Base-by-base conservation (phyloP, 2,329 filamentous ascomycete species). In the Penicillium sp. region DNA sequence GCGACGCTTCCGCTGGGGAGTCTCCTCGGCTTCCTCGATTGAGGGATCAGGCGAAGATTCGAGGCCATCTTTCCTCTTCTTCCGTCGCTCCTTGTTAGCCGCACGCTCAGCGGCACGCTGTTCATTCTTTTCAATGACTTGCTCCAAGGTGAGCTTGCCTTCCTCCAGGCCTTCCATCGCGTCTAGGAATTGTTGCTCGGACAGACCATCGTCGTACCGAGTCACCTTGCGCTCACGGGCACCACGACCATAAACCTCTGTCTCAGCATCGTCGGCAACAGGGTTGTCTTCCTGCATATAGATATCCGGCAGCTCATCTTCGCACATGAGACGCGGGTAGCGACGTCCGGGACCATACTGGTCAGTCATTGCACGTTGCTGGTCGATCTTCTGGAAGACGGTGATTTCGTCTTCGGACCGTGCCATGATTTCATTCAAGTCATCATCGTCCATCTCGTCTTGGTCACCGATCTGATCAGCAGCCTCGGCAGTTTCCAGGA, bases 131-230 rank as follows among this genome's bases (percentile, higher is more conserved):
- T 85, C 85, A 25, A 93, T 89, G 2, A 92, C 92, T 37, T 87
- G 89, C 60, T 96, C 92, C 18, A 95, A 88, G 0, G 80, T 82
- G 60, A 39, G 41, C 14, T 36, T 31, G n/a, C 42, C 41, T 17
- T 98, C 92, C 1, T 98, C 92, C 34, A 95, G 89, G 44, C 94
- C 90, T 60, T 98, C 92, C 20, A 98, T 90, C 37, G 92, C 92
- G 72, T 95, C 90, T 35, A 96, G 77, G 92, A 92, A 98, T 65
- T 98, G 93, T 69, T 98, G 92, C 68, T 98, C 93, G 0, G 92
- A 96, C 18, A 98, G 79, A 35, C 93, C 92, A 57, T 98, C 92
- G 56, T 98, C 92, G 54, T 98, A 98, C 64, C 84, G 85, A 56
- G 95, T 89, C 57, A 87, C 82, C 51, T 88, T 95, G 44, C 93